Percentiles rank a stretch among this genome's conserved stretches.
Evolutionary conservation across 768 basidiomycete species (phyloP).

Genomic region (Psilocybe cubensis): DNA sequence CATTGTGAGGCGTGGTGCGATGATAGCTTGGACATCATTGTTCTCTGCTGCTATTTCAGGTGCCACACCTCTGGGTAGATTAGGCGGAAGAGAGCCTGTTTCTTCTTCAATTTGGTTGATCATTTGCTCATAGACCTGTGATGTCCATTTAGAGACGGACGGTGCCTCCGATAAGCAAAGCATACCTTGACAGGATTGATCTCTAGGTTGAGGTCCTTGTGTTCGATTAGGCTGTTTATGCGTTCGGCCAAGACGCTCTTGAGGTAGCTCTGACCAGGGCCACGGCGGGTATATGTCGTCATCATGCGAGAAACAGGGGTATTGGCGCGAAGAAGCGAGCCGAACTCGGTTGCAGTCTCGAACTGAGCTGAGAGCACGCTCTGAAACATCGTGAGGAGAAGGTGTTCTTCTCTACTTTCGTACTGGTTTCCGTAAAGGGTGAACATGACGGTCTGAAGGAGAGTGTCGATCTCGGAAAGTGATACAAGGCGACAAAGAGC

Average conservation of each 20-base stretch:
- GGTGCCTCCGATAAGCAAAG: neutral
- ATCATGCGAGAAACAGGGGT: constrained; percentile 99
- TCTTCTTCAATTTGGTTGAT: constrained; percentile 99
- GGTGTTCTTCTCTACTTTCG: constrained; percentile 96
- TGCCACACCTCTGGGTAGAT: constrained; percentile 90
- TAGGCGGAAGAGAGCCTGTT: constrained; percentile 87
- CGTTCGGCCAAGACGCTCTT: constrained; percentile 97
- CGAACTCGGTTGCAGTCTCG: constrained; percentile 98
- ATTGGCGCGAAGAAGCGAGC: constrained; percentile 97
- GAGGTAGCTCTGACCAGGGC: constrained; percentile 97
- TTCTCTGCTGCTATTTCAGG: constrained; percentile 96
- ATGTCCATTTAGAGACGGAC: constrained; percentile 9
- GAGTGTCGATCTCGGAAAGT: constrained; percentile 95
- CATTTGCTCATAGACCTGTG: constrained; percentile 98
- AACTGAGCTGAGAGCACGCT: constrained; percentile 98
- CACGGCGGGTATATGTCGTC: constrained; percentile 99
- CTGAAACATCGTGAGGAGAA: constrained; percentile 99
- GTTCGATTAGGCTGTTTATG: constrained; percentile 98
- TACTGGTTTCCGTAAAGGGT: constrained; percentile 99
- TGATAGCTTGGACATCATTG: constrained; percentile 95
- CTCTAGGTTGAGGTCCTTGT: constrained; percentile 98
- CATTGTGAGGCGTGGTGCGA: constrained; percentile 96
- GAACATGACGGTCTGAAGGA: constrained; percentile 99
- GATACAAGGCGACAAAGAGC: constrained; percentile 96
- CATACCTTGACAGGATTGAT: constrained; percentile 97